These are phyloP conservation scores for Aspergillus ustus DNA, from an alignment of 2,329 filamentous ascomycete species.

Conservation along the genomic window DNA sequence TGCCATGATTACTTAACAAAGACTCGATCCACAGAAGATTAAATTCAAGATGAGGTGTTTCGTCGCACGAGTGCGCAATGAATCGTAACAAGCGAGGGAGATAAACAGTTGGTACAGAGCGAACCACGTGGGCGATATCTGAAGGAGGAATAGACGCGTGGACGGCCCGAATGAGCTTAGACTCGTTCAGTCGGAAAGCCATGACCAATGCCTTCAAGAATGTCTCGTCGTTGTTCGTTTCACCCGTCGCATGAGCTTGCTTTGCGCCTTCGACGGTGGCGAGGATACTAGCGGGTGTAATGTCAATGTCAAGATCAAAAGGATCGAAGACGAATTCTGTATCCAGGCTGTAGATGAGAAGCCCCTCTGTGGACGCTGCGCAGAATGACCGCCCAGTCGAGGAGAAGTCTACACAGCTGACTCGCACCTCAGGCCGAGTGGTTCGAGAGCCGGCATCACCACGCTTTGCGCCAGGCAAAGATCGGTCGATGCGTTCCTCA, in stretches of 20 bases:
- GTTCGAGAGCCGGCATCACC: slow-evolving; percentile 83
- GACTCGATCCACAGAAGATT: slow-evolving; percentile 92
- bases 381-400: slow-evolving; percentile 91
- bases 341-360: slow-evolving; percentile 92
- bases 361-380: slow-evolving; percentile 89
- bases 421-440: slow-evolving; percentile 78
- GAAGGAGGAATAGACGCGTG: slow-evolving; percentile 80
- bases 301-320: slow-evolving; percentile 91
- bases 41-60: slow-evolving; percentile 92
- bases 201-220: slow-evolving; percentile 93
- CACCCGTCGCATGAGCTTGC: slow-evolving; percentile 37
- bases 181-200: slow-evolving; percentile 94
- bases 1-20: slow-evolving; percentile 77
- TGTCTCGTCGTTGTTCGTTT: slow-evolving; percentile 70
- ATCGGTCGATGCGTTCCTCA: slow-evolving; percentile 79
- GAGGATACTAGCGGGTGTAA: slow-evolving; percentile 86
- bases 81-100: slow-evolving; percentile 83
- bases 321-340: slow-evolving; percentile 86
- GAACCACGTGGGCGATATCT: slow-evolving; percentile 78
- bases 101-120: slow-evolving; percentile 81
- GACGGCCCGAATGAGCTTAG: slow-evolving; percentile 77
- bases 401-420: slow-evolving; percentile 83
- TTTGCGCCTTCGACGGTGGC: slow-evolving; percentile 65
- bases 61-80: slow-evolving; percentile 83
- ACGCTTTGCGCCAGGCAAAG: slow-evolving; percentile 82